These are phyloP conservation scores for Cytospora leucostoma DNA, from an alignment of 2,329 filamentous ascomycete genomes.

Conservation along the genomic window DNA sequence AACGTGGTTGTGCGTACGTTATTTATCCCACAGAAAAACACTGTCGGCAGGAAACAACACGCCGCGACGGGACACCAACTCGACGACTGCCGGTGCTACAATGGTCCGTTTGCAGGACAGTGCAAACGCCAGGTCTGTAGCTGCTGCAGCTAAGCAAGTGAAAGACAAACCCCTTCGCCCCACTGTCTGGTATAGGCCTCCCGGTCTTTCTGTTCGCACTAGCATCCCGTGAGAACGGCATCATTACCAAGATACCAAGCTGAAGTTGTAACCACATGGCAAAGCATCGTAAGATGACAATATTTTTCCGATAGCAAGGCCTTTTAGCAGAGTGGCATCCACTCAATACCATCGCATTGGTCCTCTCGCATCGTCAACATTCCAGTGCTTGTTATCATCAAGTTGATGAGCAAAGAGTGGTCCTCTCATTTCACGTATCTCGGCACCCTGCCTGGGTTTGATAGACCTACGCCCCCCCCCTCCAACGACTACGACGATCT, in stretches of 20 bases:
- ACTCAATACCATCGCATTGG: slow-evolving; percentile 3
- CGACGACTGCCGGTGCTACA: slow-evolving; percentile 7
- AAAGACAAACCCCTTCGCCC: slow-evolving; percentile 12
- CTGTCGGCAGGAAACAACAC: slow-evolving; percentile 15
- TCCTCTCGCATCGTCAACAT: slow-evolving; percentile 10
- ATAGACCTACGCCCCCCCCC: slow-evolving; percentile 21
- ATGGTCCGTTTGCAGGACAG: slow-evolving; percentile 7
- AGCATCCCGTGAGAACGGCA: neutral
- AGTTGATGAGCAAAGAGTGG: slow-evolving; percentile 27
- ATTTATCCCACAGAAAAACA: neutral
- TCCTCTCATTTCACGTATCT: slow-evolving; percentile 25
- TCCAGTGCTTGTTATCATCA: slow-evolving; percentile 21
- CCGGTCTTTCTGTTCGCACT: slow-evolving; percentile 13
- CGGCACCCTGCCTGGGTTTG: slow-evolving; percentile 9
- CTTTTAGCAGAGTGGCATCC: slow-evolving; percentile 9
- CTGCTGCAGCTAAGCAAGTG: neutral
- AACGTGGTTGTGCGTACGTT: slow-evolving; percentile 6
- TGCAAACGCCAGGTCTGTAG: neutral
- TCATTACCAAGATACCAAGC: slow-evolving; percentile 6
- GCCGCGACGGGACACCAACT: neutral
- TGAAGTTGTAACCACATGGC: neutral
- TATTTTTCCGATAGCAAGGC: slow-evolving; percentile 5
- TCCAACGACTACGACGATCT: slow-evolving; percentile 7
- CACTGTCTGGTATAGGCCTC: slow-evolving; percentile 16
- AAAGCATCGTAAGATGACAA: neutral